Evolutionary conservation across 2,329 filamentous ascomycete species (phyloP).

Genomic region (Colletotrichum tofieldiae): DNA sequence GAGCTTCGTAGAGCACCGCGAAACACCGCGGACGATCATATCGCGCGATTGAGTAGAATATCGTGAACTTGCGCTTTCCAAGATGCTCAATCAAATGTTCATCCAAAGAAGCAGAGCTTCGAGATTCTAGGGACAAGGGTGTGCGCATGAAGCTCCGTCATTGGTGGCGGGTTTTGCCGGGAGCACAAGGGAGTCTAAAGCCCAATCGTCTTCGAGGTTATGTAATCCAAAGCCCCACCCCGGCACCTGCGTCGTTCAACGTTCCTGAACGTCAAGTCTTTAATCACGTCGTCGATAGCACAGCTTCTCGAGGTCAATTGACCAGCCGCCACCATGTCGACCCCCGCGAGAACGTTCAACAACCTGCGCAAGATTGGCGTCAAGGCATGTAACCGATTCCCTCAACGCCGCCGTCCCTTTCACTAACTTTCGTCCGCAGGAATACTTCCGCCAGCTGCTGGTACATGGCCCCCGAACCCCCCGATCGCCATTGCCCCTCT

Average conservation of each 20-base stretch:
- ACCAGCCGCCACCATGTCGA: conserved; percentile 82
- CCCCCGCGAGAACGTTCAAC: conserved; percentile 85
- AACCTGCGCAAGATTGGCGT: conserved; percentile 91
- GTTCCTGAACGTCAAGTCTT: conserved; percentile 40
- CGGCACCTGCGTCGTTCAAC: conserved; percentile 35
- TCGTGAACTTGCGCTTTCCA: background rate
- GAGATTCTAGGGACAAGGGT: conserved; percentile 28
- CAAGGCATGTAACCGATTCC: conserved; percentile 73
- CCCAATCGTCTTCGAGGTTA: conserved; percentile 37
- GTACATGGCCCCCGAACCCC: conserved; percentile 70
- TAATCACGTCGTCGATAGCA: conserved; percentile 31
- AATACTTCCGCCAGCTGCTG: conserved; percentile 93
- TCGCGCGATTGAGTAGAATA: conserved; percentile 17
- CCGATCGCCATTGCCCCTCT: conserved; percentile 40
- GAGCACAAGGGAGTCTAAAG: conserved; percentile 18
- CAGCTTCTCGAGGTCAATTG: conserved; percentile 50
- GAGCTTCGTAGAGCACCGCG: conserved; percentile 51
- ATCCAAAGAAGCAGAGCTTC: conserved; percentile 28
- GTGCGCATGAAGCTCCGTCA: conserved; percentile 42
- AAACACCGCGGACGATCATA: conserved; percentile 54
- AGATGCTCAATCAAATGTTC: background rate
- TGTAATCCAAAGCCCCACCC: conserved; percentile 35
- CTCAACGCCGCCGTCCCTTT: conserved; percentile 17
- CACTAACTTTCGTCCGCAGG: conserved; percentile 66
- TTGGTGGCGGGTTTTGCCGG: conserved; percentile 40